Conservation (phyloP, 1,139 yeast species). For the Candida dubliniensis region DNA sequence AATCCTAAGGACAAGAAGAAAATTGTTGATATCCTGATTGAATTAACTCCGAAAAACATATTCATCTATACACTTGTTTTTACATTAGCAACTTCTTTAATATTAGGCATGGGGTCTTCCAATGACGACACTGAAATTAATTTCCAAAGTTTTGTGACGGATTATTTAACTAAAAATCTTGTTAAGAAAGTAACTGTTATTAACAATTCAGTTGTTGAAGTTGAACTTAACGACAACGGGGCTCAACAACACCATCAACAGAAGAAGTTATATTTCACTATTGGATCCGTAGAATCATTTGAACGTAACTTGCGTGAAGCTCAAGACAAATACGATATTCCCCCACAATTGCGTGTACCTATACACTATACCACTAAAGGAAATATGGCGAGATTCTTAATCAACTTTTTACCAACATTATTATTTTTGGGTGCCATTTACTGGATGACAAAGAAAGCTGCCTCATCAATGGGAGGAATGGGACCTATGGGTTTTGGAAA, state of each 20-base stretch:
- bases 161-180: slow-evolving; percentile 39
- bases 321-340: slow-evolving; percentile 67
- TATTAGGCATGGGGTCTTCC: slow-evolving; percentile 12
- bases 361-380: slow-evolving; percentile 77
- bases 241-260: slow-evolving; percentile 25
- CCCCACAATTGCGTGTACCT: slow-evolving; percentile 71
- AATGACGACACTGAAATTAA: slow-evolving; percentile 35
- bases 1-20: slow-evolving; percentile 12
- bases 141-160: slow-evolving; percentile 46
- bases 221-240: slow-evolving; percentile 43
- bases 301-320: slow-evolving; percentile 78
- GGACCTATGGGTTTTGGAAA: slow-evolving; percentile 79
- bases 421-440: slow-evolving; percentile 83
- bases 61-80: slow-evolving; percentile 27
- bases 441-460: slow-evolving; percentile 61
- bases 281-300: slow-evolving; percentile 91
- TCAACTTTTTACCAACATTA: slow-evolving; percentile 80
- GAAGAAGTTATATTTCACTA: slow-evolving; percentile 54
- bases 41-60: slow-evolving; percentile 27
- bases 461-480: slow-evolving; percentile 53
- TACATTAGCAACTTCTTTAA: slow-evolving; percentile 22
- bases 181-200: slow-evolving; percentile 40
- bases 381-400: slow-evolving; percentile 56
- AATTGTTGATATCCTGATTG: slow-evolving; percentile 19
- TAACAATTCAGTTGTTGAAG: slow-evolving; percentile 38